phyloP scores from a whole-genome alignment of 2,329 filamentous ascomycete species.

The Botrytis cinerea region DNA sequence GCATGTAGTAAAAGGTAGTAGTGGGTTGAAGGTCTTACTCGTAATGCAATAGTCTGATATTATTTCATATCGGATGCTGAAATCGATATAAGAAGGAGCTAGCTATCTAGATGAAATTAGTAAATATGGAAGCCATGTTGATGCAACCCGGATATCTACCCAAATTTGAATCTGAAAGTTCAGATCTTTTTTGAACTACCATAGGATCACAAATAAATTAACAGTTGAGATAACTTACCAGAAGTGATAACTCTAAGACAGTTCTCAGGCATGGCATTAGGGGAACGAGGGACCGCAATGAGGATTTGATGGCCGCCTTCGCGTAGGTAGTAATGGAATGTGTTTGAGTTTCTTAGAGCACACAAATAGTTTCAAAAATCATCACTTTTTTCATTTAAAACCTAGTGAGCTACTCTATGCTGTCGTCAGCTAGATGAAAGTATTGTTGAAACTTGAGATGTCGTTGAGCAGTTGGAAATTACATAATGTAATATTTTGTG shows the following conservation, averaged over 20 bases:
- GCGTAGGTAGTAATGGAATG: background rate
- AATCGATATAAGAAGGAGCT: too few species aligned
- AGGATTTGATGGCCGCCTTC: background rate
- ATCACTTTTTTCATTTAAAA: background rate
- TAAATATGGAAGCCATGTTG: too few species aligned
- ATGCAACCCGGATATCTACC: too few species aligned
- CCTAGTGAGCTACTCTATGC: background rate
- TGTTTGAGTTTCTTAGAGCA: background rate
- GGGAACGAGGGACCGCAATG: too few species aligned
- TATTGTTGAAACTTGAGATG: background rate
- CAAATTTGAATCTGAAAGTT: too few species aligned
- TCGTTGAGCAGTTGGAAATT: too few species aligned
- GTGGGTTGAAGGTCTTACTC: background rate
- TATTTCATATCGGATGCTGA: background rate
- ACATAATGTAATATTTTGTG: too few species aligned
- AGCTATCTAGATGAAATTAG: too few species aligned
- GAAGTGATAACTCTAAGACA: background rate
- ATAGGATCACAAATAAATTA: too few species aligned
- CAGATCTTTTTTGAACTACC: too few species aligned
- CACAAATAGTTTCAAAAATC: background rate
- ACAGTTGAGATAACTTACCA: too few species aligned
- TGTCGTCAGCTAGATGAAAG: too few species aligned
- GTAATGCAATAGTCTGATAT: background rate
- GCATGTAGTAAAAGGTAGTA: background rate
- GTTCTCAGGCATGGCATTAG: background rate